Percentiles rank a stretch among this genome's conserved stretches.
phyloP scores from a whole-genome alignment of 192 early-diverging fungal genomes.

The Entomortierella lignicola region DNA sequence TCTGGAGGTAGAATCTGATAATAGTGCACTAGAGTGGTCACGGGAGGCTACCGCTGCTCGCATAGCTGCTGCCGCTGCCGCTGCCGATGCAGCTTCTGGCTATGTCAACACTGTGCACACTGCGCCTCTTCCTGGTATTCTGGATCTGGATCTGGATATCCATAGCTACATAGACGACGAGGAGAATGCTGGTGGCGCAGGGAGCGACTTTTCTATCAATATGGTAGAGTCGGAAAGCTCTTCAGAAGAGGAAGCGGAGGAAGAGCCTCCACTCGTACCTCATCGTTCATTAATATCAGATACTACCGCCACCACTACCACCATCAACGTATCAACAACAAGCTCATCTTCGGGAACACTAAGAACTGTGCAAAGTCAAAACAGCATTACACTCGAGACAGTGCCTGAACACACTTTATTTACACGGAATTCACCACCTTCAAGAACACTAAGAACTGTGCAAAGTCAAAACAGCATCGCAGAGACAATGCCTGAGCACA shows the following conservation, averaged over 20 bases:
- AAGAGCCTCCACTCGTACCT: background rate
- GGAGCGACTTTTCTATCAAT: background rate
- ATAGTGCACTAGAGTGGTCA: slow-evolving; percentile 42
- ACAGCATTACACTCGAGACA: background rate
- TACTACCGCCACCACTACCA: background rate
- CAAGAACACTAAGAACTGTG: slow-evolving; percentile 3
- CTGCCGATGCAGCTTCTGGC: slow-evolving; percentile 6
- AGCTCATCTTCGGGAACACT: background rate
- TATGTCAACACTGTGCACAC: slow-evolving; percentile 44
- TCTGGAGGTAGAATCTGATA: slow-evolving; percentile 21
- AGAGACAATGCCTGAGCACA: background rate
- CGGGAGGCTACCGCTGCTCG: slow-evolving; percentile 24
- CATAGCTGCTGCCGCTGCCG: slow-evolving; percentile 22
- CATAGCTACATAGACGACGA: too few relatives aligned
- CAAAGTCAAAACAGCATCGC: slow-evolving; percentile 10
- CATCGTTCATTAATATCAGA: background rate
- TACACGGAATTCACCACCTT: too few relatives aligned
- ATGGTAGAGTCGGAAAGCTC: background rate
- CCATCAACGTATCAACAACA: background rate
- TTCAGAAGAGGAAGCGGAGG: background rate
- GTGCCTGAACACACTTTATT: too few relatives aligned
- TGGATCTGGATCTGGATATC: slow-evolving; percentile 7
- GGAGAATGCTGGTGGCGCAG: background rate
- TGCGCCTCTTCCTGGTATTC: slow-evolving; percentile 2
- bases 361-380: slow-evolving; percentile 22